These are phyloP conservation scores for Calycina herbarum DNA, from an alignment of 2,329 filamentous ascomycete genomes.

Conservation along the genomic window DNA sequence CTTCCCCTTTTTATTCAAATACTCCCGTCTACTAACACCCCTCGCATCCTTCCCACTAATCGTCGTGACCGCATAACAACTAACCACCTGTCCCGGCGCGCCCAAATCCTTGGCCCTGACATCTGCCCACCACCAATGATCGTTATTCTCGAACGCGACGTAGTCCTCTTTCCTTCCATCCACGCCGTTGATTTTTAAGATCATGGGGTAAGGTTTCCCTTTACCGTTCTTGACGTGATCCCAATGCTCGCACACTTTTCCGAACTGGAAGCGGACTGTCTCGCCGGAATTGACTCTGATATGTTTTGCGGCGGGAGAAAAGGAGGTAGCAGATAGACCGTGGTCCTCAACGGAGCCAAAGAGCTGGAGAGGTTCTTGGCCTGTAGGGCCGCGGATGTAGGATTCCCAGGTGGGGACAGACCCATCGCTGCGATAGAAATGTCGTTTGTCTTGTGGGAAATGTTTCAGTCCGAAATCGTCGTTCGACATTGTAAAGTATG, in stretches of 20 bases:
- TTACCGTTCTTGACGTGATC: conserved; percentile 65
- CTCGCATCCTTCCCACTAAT: conserved; percentile 40
- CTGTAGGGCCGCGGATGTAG: conserved; percentile 67
- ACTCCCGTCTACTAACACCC: conserved; percentile 34
- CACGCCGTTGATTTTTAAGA: conserved; percentile 65
- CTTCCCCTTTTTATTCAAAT: conserved; percentile 34
- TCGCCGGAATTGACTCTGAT: conserved; percentile 62
- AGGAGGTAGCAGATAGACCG: conserved; percentile 55
- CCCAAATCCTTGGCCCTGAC: conserved; percentile 67
- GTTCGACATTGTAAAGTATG: conserved; percentile 62
- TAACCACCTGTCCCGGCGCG: conserved; percentile 65
- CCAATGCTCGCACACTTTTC: conserved; percentile 81
- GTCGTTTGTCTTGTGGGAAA: conserved; percentile 66
- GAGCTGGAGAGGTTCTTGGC: conserved; percentile 48
- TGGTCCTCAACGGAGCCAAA: conserved; percentile 49
- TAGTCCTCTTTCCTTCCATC: conserved; percentile 69
- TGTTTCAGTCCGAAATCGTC: conserved; percentile 80
- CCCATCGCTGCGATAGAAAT: conserved; percentile 77
- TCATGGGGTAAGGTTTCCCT: conserved; percentile 66
- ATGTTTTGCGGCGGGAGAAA: conserved; percentile 60
- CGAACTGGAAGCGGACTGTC: conserved; percentile 76
- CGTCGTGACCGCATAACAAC: conserved; percentile 60
- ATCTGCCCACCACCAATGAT: conserved; percentile 80
- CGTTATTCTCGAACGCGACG: conserved; percentile 74
- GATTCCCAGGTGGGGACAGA: conserved; percentile 73